Percentiles rank a stretch among this genome's conserved stretches.
These are phyloP conservation scores for Aspergillus quadrilineatus DNA, from an alignment of 2,329 filamentous ascomycete species.

Conservation along the genomic window DNA sequence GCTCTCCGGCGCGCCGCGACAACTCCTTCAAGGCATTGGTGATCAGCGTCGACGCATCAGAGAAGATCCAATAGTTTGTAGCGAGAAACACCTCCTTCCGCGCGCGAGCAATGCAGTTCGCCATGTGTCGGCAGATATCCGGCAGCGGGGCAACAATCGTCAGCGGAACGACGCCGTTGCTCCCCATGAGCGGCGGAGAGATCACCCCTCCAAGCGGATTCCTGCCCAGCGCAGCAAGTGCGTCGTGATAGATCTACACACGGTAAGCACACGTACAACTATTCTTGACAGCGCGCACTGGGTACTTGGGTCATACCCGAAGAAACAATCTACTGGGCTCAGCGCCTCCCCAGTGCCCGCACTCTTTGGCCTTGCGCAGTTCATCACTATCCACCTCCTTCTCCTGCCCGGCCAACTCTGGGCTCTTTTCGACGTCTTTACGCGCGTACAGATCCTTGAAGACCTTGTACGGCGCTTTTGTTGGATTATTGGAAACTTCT, in stretches of 20 bases:
- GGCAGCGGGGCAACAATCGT: conserved; percentile 68
- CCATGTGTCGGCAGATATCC: conserved; percentile 71
- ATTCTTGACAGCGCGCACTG: not conserved
- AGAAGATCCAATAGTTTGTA: conserved; percentile 74
- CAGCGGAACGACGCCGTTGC: conserved; percentile 64
- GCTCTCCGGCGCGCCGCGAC: conserved; percentile 61
- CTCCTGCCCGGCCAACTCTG: conserved; percentile 26
- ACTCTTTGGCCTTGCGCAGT: conserved; percentile 56
- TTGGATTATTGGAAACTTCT: conserved; percentile 55
- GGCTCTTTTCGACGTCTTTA: conserved; percentile 22
- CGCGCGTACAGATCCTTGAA: conserved; percentile 57
- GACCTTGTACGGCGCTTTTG: conserved; percentile 53
- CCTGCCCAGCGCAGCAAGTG: conserved; percentile 47
- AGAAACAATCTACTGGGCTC: conserved; percentile 68
- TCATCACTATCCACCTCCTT: conserved; percentile 38
- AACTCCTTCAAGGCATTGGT: conserved; percentile 69
- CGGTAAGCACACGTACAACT: not conserved
- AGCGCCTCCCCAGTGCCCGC: conserved; percentile 66
- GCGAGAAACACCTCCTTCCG: conserved; percentile 71
- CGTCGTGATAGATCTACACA: conserved; percentile 62
- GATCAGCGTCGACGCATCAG: conserved; percentile 65
- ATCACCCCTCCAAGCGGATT: conserved; percentile 50
- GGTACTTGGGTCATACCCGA: conserved; percentile 40
- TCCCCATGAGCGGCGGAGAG: conserved; percentile 60
- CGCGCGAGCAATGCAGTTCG: conserved; percentile 72